A percentile compares a stretch with the other conserved stretches of the same genome.
Evolutionary conservation across 1,139 yeast genomes (phyloP).

Genomic region (Yarrowia galli): DNA sequence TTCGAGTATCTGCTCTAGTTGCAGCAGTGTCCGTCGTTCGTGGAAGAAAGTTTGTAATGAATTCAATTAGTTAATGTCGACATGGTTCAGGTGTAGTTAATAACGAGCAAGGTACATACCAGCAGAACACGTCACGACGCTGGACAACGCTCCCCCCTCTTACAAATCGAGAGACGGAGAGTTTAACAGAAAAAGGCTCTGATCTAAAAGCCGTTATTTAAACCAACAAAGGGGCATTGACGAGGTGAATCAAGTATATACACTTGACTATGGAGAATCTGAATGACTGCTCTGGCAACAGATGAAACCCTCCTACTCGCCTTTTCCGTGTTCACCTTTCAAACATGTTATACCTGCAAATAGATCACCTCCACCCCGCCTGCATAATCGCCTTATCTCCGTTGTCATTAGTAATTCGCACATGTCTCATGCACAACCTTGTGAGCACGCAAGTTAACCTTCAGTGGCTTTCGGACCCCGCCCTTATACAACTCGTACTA

Average conservation of each 20-base stretch:
- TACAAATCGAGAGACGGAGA: not conserved
- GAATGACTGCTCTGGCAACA: too few species aligned
- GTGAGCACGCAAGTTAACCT: constrained; percentile 1
- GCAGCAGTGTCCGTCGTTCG: too few species aligned
- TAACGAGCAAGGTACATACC: too few species aligned
- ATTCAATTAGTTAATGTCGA: not conserved
- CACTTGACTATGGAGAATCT: not conserved
- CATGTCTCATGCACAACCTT: constrained; percentile 10
- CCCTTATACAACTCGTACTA: not conserved
- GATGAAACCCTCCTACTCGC: too few species aligned
- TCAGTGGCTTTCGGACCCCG: constrained; percentile 22
- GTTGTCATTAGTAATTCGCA: constrained; percentile 5
- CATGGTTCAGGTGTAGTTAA: too few species aligned
- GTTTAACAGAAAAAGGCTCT: constrained; percentile 1
- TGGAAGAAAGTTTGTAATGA: not conserved
- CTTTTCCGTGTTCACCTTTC: too few species aligned
- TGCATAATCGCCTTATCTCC: constrained; percentile 26
- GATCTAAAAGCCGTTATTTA: not conserved
- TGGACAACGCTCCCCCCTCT: not conserved
- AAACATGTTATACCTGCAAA: too few species aligned
- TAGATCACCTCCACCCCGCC: not conserved
- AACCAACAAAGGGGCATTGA: too few species aligned
- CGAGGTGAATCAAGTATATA: too few species aligned
- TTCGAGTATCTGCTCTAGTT: not conserved
- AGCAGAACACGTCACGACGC: not conserved